Base-by-base conservation (phyloP, 768 basidiomycete species). In the Flagelloscypha sp. region DNA sequence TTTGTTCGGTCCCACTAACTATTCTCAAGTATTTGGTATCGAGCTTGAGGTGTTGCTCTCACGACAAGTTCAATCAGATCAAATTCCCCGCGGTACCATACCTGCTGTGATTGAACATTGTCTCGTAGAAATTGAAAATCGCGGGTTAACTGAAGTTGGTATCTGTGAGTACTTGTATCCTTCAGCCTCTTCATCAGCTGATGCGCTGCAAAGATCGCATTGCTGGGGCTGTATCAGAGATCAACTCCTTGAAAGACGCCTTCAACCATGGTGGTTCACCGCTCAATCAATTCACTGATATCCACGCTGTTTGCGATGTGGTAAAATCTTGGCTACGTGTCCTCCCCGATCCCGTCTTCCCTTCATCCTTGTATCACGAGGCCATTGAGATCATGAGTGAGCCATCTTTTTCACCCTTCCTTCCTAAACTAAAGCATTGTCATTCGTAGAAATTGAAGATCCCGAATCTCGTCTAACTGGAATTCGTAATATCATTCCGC, bases 311-410 rank as follows among this genome's bases (percentile, higher is more conserved):
- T 24, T 78, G 86, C 40, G 88, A 88, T 50, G 59, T 84, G 41
- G 70, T 92, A 52, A 89, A 89, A 60, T 73, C 80, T 0, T 90
- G 84, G 84, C 82, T 90, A 65, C 74, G 88, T 22, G 62, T 82
- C 9, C 63, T 92, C 11, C 87, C 88, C 8, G 83, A 84, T 42
- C 77, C 85, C 7, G 59, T 89, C 23, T 82, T 92, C 57, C 84
- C 85, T 18, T 56, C 79, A 12, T 55, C 68, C 6, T 72, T 72
- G 3, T 89, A 88, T 52, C 63, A 70, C 44, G 69, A 75, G 3
- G 67, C 84, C 28, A 79, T 90, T 48, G 70, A 73, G 27, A 78
- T 77, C 1, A 81, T 77, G 56, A 72, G 87, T 89, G 49, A 43
- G 78, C 60, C 11, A 18, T 16, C 31, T 30, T 32, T 33, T 24